phyloP scores from a whole-genome alignment of 2,329 filamentous ascomycete genomes.

The Coniochaeta hoffmannii region DNA sequence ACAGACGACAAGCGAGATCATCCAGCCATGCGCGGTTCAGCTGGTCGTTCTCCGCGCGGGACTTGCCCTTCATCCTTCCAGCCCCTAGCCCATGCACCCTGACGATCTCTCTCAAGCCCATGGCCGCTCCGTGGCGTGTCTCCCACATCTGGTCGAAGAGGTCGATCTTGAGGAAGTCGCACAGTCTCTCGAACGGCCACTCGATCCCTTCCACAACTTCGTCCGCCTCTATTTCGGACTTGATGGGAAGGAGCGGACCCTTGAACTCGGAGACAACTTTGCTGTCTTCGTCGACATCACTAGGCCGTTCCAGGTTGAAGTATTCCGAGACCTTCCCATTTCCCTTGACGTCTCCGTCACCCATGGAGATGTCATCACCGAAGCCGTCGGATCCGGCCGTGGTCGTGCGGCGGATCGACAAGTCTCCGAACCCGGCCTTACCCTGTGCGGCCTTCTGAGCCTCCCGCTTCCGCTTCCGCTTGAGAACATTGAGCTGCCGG shows the following conservation, averaged over 20 bases:
- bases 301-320: constrained; percentile 76
- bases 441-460: constrained; percentile 78
- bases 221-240: constrained; percentile 77
- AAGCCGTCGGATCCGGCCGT: constrained; percentile 55
- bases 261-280: constrained; percentile 97
- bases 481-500: constrained; percentile 87
- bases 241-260: constrained; percentile 70
- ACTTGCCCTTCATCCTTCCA: constrained; percentile 66
- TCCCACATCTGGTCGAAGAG: constrained; percentile 94
- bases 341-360: constrained; percentile 45
- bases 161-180: constrained; percentile 88
- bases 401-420: constrained; percentile 60
- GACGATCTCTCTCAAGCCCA: constrained; percentile 86
- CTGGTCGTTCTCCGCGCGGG: constrained; percentile 64
- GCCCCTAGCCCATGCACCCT: constrained; percentile 87
- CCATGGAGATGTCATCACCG: constrained; percentile 50
- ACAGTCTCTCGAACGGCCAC: constrained; percentile 92
- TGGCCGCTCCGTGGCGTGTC: constrained; percentile 88
- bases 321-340: constrained; percentile 71
- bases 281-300: constrained; percentile 75
- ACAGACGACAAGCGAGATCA: constrained; percentile 88
- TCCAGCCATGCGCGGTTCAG: constrained; percentile 85
- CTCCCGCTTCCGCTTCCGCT: constrained; percentile 87
- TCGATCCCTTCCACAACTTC: constrained; percentile 69
- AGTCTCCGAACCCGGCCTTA: constrained; percentile 83